Base-by-base conservation (phyloP, 495 filamentous ascomycete genomes). In the Aspergillus baeticus region DNA sequence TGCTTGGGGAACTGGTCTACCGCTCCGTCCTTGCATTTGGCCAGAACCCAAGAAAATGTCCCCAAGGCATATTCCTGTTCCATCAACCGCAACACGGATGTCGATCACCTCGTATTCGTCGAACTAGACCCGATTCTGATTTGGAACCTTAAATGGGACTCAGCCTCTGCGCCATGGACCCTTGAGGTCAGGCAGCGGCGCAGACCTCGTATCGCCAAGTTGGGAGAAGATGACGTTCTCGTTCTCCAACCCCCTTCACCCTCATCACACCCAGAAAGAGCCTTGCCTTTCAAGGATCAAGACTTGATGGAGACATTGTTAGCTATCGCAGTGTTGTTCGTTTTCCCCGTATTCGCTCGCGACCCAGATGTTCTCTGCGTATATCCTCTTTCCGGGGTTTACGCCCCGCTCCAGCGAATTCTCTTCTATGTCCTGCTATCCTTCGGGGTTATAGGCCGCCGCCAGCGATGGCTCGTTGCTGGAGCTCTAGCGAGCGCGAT, bases 381-480 rank as follows among this genome's bases (percentile, higher is more conserved):
- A 13, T 48, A 48, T 14, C 45, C 45, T 15, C 22, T 48, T n/a
- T 48, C 45, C 2, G 45, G 45, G 5, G 45, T 34, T 13, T 48
- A 48, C 33, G 45, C 26, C 23, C 45, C 45, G 15, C 23, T 48
- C 23, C 45, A 48, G 23, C 45, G 45, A 10, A 33, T 48, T 17
- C 26, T 48, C 5, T 48, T 48, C 45, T 48, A 48, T 34, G 14
- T 48, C 6, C 26, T 48, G 29, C 10, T 48, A 2, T 26, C 45
- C 5, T 48, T 48, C 10, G 45, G 45, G 10, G 45, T 48, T n/a
- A 13, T 48, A 8, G 45, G 45, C 15, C 45, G 45, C 6, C 45
- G 45, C 10, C 45, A 48, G 45, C 45, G 45, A 48, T 48, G 45
- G 45, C 45, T 48, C 18, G 13, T 48, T n/a, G 45, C 45, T 10